These are phyloP conservation scores for Akanthomyces muscarius DNA, from an alignment of 2,329 filamentous ascomycete species.

Conservation along the genomic window DNA sequence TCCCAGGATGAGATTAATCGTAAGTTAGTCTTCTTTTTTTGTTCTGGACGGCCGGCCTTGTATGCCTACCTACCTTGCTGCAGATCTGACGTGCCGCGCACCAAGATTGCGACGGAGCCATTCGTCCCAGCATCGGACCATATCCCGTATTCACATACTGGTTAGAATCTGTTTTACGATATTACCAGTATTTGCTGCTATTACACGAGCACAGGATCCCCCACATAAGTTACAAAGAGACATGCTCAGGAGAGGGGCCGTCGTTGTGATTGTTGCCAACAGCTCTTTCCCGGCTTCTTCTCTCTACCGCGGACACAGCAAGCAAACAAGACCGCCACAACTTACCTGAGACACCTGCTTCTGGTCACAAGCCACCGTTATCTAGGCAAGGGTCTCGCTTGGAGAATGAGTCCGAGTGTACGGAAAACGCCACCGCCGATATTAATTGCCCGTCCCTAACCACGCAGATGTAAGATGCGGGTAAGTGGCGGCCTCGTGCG, in stretches of 20 bases:
- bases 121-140: background rate
- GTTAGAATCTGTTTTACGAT: too few relatives aligned
- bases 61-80: background rate
- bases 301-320: background rate
- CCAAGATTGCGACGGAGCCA: constrained; percentile 6
- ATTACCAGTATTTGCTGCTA: too few relatives aligned
- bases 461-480: background rate
- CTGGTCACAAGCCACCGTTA: background rate
- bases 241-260: background rate
- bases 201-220: too few relatives aligned
- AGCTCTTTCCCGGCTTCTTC: background rate
- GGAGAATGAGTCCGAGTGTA: background rate
- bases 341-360: background rate
- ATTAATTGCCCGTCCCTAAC: background rate
- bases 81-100: constrained; percentile 9
- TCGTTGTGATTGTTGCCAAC: background rate
- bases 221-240: too few relatives aligned
- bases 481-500: constrained; percentile 9
- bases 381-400: background rate
- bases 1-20: background rate
- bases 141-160: background rate
- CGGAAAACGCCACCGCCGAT: background rate
- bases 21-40: background rate
- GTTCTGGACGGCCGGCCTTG: background rate
- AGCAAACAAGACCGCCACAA: background rate